phyloP scores from a whole-genome alignment of 2,329 filamentous ascomycete genomes.

The Ceratocystis variospora region DNA sequence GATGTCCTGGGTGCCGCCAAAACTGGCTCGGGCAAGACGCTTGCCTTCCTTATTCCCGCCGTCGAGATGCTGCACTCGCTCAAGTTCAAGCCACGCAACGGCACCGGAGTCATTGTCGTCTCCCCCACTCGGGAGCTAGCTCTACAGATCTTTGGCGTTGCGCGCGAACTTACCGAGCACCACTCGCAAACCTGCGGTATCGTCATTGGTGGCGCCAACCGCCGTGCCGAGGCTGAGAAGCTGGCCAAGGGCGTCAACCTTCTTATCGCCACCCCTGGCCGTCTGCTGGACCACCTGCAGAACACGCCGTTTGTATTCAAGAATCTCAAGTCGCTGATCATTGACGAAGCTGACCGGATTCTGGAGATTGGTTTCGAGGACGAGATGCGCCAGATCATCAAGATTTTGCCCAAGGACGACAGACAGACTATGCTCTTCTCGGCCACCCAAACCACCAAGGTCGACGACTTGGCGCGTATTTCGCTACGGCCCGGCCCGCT shows the following conservation, averaged over 20 bases:
- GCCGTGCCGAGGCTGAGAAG: conserved; percentile 84
- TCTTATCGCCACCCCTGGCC: conserved; percentile 82
- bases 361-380: conserved; percentile 97
- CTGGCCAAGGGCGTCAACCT: conserved; percentile 88
- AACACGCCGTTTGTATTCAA: conserved; percentile 88
- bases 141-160: conserved; percentile 91
- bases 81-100: conserved; percentile 88
- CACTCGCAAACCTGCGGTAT: conserved; percentile 94
- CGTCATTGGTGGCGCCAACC: conserved; percentile 88
- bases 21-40: conserved; percentile 88
- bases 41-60: conserved; percentile 87
- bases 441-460: conserved; percentile 95
- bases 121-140: conserved; percentile 89
- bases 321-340: conserved; percentile 81
- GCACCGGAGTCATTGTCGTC: conserved; percentile 80
- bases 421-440: conserved; percentile 98
- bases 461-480: conserved; percentile 89
- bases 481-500: conserved; percentile 81
- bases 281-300: conserved; percentile 84
- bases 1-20: conserved; percentile 93
- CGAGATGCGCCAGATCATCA: conserved; percentile 93
- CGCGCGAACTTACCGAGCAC: conserved; percentile 78
- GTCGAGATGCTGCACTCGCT: conserved; percentile 84
- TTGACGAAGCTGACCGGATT: conserved; percentile 94
- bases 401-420: conserved; percentile 75